Evolutionary conservation across 2,329 filamentous ascomycete species (phyloP), one percentile per base, ranked within the genome.

Genomic region (Arthroderma sp.): DNA sequence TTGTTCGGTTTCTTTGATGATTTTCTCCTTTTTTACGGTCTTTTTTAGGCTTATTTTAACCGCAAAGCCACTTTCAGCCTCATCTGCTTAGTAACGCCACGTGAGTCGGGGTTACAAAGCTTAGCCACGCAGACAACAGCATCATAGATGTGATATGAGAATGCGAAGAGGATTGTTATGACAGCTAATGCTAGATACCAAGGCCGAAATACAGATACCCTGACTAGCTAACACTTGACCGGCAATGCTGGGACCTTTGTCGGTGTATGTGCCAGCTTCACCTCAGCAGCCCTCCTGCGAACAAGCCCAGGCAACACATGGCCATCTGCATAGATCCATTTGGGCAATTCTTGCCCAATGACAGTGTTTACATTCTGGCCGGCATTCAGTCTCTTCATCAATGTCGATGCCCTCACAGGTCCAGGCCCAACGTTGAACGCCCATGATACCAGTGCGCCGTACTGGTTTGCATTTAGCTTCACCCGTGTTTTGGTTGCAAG

Each of bases 401-500:
- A 58, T 0, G 59, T 63, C 3, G 69, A 72, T 0, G 52, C 54
- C n/a, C 48, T 45, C 2, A 65, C 59, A 39, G 61, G 62, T 3
- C 64, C 68, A 47, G 63, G 68, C 27, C 72, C 71, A 37, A 70
- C 60, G 53, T 74, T 75, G 63, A 67, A 74, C 10, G 67, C 60
- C 68, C 69, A 74, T 38, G 64, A 69, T 31, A 73, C 66, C 2
- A 74, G 64, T 1, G 71, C 71, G 36, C 68, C 72, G 52, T 71
- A 74, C 53, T 74, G 67, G 58, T 74, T 74, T 30, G 60, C 63
- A 51, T 73, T 72, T 30, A 72, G 58, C 2, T 52, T 57, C 34
- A 68, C 65, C 4, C 4, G 49, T 48, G 34, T 55, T 47, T 29
- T 52, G 29, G 63, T 59, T 36, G 62, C 59, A 4, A 57, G 46